phyloP scores from a whole-genome alignment of 2,329 filamentous ascomycete genomes.

The Blastomyces gilchristii region DNA sequence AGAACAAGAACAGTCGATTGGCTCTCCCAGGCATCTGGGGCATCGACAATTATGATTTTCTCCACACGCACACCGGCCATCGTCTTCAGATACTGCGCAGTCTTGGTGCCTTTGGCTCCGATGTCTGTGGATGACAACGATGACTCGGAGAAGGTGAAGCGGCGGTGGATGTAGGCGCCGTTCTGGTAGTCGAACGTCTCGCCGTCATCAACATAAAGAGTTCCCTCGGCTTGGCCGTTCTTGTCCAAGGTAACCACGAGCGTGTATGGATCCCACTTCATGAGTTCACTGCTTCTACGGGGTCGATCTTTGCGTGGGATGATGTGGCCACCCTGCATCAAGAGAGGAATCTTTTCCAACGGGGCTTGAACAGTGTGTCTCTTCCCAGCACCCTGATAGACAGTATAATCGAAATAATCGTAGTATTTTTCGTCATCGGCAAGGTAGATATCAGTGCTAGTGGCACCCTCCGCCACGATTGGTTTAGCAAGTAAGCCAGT shows the following conservation, averaged over 20 bases:
- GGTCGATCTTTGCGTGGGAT: constrained; percentile 82
- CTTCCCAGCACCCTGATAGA: constrained; percentile 62
- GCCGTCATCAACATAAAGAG: constrained; percentile 85
- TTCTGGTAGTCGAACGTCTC: constrained; percentile 80
- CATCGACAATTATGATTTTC: constrained; percentile 73
- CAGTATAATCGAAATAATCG: constrained; percentile 83
- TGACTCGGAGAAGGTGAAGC: constrained; percentile 55
- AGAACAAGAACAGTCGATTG: constrained; percentile 46
- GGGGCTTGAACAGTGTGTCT: constrained; percentile 61
- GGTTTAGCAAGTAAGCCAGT: constrained; percentile 91
- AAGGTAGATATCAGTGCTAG: constrained; percentile 69
- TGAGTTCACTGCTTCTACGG: constrained; percentile 72
- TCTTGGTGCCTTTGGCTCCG: constrained; percentile 50
- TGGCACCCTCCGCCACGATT: constrained; percentile 65
- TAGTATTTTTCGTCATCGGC: constrained; percentile 85
- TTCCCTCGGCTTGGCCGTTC: constrained; percentile 63
- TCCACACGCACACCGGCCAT: constrained; percentile 74
- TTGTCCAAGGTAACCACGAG: constrained; percentile 65
- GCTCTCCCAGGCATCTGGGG: constrained; percentile 59
- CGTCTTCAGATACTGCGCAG: constrained; percentile 63
- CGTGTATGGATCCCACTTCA: constrained; percentile 93
- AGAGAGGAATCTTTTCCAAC: constrained; percentile 73
- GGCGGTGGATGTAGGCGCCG: constrained; percentile 79
- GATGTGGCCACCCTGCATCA: constrained; percentile 90
- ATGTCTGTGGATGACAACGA: constrained; percentile 61